These are phyloP conservation scores for Exophiala sideris DNA, from an alignment of 2,329 filamentous ascomycete species.

Conservation along the genomic window DNA sequence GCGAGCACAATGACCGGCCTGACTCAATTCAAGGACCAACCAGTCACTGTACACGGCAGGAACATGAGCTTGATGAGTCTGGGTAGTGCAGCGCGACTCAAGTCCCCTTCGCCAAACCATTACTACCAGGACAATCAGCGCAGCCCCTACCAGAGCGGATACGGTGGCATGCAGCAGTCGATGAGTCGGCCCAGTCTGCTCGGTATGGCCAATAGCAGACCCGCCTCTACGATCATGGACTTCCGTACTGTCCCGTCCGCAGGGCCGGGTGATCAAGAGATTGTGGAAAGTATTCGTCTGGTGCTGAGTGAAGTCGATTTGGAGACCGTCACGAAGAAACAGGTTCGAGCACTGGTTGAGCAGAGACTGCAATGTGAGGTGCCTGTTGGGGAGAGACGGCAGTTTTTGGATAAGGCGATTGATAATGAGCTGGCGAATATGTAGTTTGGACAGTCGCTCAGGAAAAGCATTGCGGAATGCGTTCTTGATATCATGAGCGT, in stretches of 20 bases:
- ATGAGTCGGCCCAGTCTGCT: constrained; percentile 43
- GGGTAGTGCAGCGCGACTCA: constrained; percentile 36
- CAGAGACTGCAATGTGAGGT: constrained; percentile 89
- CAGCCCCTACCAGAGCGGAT: constrained; percentile 28
- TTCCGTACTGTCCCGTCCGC: constrained; percentile 53
- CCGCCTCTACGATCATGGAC: constrained; percentile 53
- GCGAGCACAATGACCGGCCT: constrained; percentile 69
- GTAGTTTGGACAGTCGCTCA: constrained; percentile 46
- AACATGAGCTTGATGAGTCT: constrained; percentile 60
- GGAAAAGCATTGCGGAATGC: neutral
- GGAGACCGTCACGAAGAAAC: constrained; percentile 98
- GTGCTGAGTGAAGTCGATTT: constrained; percentile 87
- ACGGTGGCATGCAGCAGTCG: constrained; percentile 33
- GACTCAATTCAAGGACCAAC: constrained; percentile 62
- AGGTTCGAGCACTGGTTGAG: constrained; percentile 85
- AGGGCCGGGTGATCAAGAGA: constrained; percentile 74
- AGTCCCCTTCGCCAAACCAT: constrained; percentile 32
- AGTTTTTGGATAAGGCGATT: constrained; percentile 89
- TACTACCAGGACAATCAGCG: constrained; percentile 46
- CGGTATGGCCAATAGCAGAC: constrained; percentile 46
- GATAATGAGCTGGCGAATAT: constrained; percentile 91
- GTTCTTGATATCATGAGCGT: no score
- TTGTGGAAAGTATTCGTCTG: constrained; percentile 77
- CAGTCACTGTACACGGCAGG: constrained; percentile 43
- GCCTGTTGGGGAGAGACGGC: constrained; percentile 70